A percentile compares a stretch with the other conserved stretches of the same genome.
Evolutionary conservation across 1,139 yeast genomes (phyloP).

Genomic region (Komagataea norvegica): DNA sequence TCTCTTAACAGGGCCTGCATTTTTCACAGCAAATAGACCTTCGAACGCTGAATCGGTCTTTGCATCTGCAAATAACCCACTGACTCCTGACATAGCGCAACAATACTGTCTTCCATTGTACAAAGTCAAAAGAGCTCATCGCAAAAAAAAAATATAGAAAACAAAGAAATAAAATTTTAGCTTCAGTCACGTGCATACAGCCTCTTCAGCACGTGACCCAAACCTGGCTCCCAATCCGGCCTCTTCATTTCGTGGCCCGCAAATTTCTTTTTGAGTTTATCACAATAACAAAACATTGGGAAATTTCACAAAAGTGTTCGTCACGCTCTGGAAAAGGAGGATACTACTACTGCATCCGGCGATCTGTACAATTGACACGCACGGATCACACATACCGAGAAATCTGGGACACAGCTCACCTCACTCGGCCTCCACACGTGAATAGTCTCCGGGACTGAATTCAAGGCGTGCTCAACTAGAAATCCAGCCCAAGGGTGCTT

Average conservation of each 20-base stretch:
- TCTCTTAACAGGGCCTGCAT: constrained; percentile 29
- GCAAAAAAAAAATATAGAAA: constrained; percentile 10
- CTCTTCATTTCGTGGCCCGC: not conserved
- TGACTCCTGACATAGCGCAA: constrained; percentile 18
- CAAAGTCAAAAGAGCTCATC: constrained; percentile 18
- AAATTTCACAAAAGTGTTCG: no score
- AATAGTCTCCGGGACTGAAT: no score
- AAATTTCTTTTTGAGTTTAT: constrained; percentile 7
- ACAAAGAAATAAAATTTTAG: not conserved
- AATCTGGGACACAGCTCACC: not conserved
- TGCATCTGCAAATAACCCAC: constrained; percentile 19
- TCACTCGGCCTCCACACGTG: no score
- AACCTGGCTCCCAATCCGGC: not conserved
- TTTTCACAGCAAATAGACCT: constrained; percentile 25
- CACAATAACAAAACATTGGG: constrained; percentile 11
- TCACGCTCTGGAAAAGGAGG: not conserved
- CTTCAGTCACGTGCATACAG: not conserved
- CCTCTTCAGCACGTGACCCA: not conserved
- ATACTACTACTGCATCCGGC: not conserved
- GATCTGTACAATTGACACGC: not conserved
- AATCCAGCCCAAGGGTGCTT: no score
- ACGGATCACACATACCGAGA: not conserved
- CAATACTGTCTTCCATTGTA: not conserved
- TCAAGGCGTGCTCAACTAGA: no score
- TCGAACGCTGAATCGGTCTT: constrained; percentile 22